Percentiles rank a stretch among this genome's conserved stretches.
These are phyloP conservation scores for Tremellales sp. DNA, from an alignment of 1,284 basidiomycete species.

Conservation along the genomic window DNA sequence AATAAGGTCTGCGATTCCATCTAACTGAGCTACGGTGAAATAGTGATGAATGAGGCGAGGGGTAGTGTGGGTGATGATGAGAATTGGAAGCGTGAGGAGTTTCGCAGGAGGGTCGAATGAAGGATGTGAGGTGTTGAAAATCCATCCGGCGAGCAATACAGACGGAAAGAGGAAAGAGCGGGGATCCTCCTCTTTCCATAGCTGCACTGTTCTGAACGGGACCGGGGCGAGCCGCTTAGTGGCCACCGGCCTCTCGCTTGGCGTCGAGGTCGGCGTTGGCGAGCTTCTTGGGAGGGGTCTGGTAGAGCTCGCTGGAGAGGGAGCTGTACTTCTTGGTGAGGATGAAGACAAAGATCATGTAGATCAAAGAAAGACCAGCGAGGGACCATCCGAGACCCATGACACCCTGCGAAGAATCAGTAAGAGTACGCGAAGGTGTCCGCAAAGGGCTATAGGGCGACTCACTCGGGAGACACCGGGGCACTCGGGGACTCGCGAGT, in stretches of 20 bases:
- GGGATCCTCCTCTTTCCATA: too few relatives aligned
- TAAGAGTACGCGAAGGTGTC: conserved; percentile 3
- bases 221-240: too few relatives aligned
- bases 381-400: conserved; percentile 24
- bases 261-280: conserved; percentile 16
- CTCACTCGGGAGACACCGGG: conserved; percentile 24
- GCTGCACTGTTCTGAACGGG: too few relatives aligned
- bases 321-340: conserved; percentile 9
- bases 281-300: conserved; percentile 11
- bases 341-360: conserved; percentile 16
- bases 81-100: too few relatives aligned
- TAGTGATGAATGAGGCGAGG: too few relatives aligned
- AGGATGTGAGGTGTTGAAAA: too few relatives aligned
- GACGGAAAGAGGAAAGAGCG: too few relatives aligned
- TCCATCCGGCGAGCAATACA: too few relatives aligned
- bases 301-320: conserved; percentile 10
- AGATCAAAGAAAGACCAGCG: conserved; percentile 25
- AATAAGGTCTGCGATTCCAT: too few relatives aligned
- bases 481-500: conserved; percentile 17
- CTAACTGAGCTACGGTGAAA: too few relatives aligned
- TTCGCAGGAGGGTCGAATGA: too few relatives aligned
- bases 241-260: neutral
- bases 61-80: too few relatives aligned
- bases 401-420: conserved; percentile 12
- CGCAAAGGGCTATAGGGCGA: conserved; percentile 3